Evolutionary conservation across 371 early-diverging fungal species (phyloP).

Genomic region (Mucor racemosus): DNA sequence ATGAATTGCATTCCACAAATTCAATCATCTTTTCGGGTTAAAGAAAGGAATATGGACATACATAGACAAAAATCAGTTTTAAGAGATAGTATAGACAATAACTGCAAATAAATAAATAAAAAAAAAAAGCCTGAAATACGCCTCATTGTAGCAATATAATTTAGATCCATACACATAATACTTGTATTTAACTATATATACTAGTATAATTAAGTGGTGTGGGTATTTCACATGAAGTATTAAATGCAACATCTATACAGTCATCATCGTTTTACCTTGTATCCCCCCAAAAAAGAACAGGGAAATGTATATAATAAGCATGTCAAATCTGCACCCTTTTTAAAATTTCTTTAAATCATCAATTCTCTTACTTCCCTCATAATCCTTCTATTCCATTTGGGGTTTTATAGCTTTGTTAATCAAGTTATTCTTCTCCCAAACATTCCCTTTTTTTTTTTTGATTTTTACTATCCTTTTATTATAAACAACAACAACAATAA

Average conservation of each 20-base stretch:
- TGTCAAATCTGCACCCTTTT: background rate
- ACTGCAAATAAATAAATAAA: too few relatives aligned
- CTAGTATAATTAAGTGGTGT: background rate
- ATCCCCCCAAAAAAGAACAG: background rate
- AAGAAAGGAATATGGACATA: background rate
- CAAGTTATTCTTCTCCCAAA: background rate
- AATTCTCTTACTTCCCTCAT: background rate
- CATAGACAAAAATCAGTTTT: background rate
- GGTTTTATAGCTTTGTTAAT: background rate
- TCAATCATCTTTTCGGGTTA: background rate
- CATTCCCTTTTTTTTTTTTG: background rate
- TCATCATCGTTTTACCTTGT: background rate
- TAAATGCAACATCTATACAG: slow-evolving; percentile 3
- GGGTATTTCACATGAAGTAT: slow-evolving; percentile 8
- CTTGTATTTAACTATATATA: too few relatives aligned
- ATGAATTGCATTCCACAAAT: background rate
- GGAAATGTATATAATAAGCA: slow-evolving; percentile 7
- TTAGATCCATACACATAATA: too few relatives aligned
- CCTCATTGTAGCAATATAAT: too few relatives aligned
- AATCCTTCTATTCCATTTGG: background rate
- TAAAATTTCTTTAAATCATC: background rate
- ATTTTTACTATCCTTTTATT: slow-evolving; percentile 7
- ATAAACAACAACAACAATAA: background rate
- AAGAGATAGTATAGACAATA: too few relatives aligned
- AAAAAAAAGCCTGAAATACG: too few relatives aligned